Evolutionary conservation across 2,329 filamentous ascomycete species (phyloP).

Genomic region (Cladosporium sp.): DNA sequence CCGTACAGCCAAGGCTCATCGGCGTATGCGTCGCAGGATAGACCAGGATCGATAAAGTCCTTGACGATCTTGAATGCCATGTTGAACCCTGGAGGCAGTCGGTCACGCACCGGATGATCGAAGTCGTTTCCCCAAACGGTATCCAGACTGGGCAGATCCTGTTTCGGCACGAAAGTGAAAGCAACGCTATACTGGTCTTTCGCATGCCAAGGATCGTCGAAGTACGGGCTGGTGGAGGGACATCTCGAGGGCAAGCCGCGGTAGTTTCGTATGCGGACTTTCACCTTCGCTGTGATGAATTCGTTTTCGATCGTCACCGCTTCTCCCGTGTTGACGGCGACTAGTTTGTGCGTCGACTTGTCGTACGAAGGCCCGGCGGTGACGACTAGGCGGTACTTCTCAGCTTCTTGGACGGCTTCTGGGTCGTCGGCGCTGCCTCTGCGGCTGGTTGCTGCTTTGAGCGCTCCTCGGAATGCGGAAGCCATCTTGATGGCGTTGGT

Average conservation of each 20-base stretch:
- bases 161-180: slow-evolving; percentile 70
- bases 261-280: slow-evolving; percentile 69
- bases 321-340: slow-evolving; percentile 70
- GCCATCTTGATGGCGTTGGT: slow-evolving; percentile 17
- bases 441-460: slow-evolving; percentile 15
- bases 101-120: slow-evolving; percentile 79
- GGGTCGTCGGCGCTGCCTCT: slow-evolving; percentile 21
- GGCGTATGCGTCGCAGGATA: slow-evolving; percentile 84
- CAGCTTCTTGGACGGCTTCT: slow-evolving; percentile 37
- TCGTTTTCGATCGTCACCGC: slow-evolving; percentile 60
- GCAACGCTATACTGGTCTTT: slow-evolving; percentile 81
- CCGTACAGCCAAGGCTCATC: slow-evolving; percentile 86
- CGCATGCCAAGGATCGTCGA: slow-evolving; percentile 63
- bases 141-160: slow-evolving; percentile 59
- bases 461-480: slow-evolving; percentile 21
- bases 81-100: slow-evolving; percentile 78
- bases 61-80: slow-evolving; percentile 80
- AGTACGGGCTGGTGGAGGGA: slow-evolving; percentile 68
- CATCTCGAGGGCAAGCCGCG: slow-evolving; percentile 63
- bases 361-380: slow-evolving; percentile 79
- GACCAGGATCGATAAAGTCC: slow-evolving; percentile 83
- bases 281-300: slow-evolving; percentile 63
- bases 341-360: slow-evolving; percentile 59
- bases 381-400: slow-evolving; percentile 72
- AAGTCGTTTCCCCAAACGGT: slow-evolving; percentile 95